A percentile compares a stretch with the other conserved stretches of the same genome.
Evolutionary conservation across 441 rosid genomes (phyloP).

Genomic region (Syzygium malaccense): DNA sequence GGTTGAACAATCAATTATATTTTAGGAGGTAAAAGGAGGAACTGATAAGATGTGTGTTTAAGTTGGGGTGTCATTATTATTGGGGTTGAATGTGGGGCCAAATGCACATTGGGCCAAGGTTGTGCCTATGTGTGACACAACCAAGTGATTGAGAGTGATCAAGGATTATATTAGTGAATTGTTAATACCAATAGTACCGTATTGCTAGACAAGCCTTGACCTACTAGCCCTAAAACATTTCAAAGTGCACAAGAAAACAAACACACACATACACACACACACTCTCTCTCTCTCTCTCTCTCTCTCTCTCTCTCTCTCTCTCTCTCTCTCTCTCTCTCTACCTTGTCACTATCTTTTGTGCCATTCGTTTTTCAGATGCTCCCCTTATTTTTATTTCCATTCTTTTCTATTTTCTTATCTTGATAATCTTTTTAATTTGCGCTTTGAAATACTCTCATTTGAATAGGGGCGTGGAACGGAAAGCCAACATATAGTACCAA

Average conservation of each 20-base stretch:
- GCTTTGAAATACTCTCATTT: neutral
- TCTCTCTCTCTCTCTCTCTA: neutral
- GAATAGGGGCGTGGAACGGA: neutral
- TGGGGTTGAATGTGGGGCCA: conserved; percentile 27
- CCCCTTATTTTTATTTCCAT: neutral
- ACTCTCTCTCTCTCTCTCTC: neutral
- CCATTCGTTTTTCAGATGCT: conserved; percentile 33
- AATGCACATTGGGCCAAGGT: conserved; percentile 28
- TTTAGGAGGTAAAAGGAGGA: neutral
- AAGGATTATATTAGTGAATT: conserved; percentile 21
- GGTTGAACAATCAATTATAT: neutral
- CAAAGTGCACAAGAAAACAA: neutral
- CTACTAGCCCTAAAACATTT: conserved; percentile 24
- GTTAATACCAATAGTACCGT: conserved; percentile 17
- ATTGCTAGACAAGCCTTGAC: conserved; percentile 38
- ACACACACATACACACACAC: neutral
- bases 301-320: neutral
- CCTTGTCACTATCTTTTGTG: conserved; percentile 43
- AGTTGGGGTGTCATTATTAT: conserved; percentile 36
- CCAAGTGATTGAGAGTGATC: conserved; percentile 27
- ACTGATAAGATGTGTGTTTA: neutral
- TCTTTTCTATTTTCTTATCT: conserved; percentile 8
- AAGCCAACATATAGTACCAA: neutral
- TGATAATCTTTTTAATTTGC: neutral
- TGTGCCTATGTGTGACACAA: conserved; percentile 37